These are phyloP conservation scores for Coemansia sp. DNA, from an alignment of 192 early-diverging fungal species.

Conservation along the genomic window DNA sequence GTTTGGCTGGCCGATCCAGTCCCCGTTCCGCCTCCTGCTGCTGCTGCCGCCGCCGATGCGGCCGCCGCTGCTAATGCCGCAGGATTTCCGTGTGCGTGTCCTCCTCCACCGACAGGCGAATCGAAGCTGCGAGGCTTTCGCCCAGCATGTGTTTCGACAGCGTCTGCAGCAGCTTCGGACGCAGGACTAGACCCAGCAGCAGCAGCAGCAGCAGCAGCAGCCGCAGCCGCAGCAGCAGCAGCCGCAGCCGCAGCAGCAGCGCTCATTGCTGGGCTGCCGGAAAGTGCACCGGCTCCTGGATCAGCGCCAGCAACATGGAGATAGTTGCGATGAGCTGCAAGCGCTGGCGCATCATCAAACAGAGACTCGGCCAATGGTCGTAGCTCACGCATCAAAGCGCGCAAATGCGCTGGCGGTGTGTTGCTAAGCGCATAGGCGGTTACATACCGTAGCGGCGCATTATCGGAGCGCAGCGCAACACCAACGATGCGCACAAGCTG, in stretches of 20 bases:
- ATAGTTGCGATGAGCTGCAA: slow-evolving; percentile 45
- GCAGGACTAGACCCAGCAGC: slow-evolving; percentile 31
- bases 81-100: not conserved
- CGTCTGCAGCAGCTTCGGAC: slow-evolving; percentile 31
- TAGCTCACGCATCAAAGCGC: slow-evolving; percentile 51
- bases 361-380: slow-evolving; percentile 45
- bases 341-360: slow-evolving; percentile 43
- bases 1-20: slow-evolving; percentile 36
- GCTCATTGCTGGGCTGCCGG: slow-evolving; percentile 17
- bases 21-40: slow-evolving; percentile 22
- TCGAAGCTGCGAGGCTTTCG: slow-evolving; percentile 53
- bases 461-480: slow-evolving; percentile 42
- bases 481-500: slow-evolving; percentile 54
- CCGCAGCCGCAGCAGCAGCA: slow-evolving; percentile 13
- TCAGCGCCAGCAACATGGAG: slow-evolving; percentile 27
- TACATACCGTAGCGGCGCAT: slow-evolving; percentile 41
- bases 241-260: slow-evolving; percentile 17
- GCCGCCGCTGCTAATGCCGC: slow-evolving; percentile 18
- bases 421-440: slow-evolving; percentile 36
- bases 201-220: slow-evolving; percentile 20
- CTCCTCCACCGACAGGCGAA: slow-evolving; percentile 12
- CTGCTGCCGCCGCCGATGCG: slow-evolving; percentile 32
- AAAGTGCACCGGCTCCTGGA: slow-evolving; percentile 17
- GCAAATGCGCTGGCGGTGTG: slow-evolving; percentile 36
- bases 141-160: not conserved